A percentile compares a stretch with the other conserved stretches of the same genome.
phyloP scores from a whole-genome alignment of 306 rosid species.

The Vachellia pachyceras region DNA sequence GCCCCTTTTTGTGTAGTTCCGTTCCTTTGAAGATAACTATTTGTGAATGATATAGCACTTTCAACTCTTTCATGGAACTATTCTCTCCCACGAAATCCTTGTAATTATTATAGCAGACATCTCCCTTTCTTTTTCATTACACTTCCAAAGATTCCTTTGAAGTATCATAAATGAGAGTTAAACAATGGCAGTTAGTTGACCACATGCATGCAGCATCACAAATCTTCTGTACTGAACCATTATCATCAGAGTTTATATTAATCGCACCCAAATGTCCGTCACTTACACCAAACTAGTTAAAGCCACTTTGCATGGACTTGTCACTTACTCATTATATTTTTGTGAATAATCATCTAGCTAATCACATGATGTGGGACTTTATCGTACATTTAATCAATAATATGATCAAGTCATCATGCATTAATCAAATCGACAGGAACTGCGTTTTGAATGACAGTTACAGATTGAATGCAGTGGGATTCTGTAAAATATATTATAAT shows the following conservation, averaged over 20 bases:
- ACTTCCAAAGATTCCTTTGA: slow-evolving; percentile 23
- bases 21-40: neutral
- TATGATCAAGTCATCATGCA: slow-evolving; percentile 28
- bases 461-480: neutral
- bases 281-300: no score
- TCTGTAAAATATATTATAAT: neutral
- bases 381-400: neutral
- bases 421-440: slow-evolving; percentile 1
- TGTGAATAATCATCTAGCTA: neutral
- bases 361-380: neutral
- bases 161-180: slow-evolving; percentile 39
- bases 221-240: slow-evolving; percentile 6
- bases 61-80: neutral
- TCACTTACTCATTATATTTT: neutral
- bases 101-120: slow-evolving; percentile 38
- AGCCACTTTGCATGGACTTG: neutral
- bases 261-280: neutral
- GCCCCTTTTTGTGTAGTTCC: neutral
- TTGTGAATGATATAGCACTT: neutral
- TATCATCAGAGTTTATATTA: neutral
- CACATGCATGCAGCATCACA: neutral
- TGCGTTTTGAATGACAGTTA: neutral
- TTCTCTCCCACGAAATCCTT: neutral
- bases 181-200: neutral
- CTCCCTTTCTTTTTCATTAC: slow-evolving; percentile 34